These are phyloP conservation scores for Fraxinus albicans DNA, from an alignment of 305 asterid genomes.

Conservation along the genomic window DNA sequence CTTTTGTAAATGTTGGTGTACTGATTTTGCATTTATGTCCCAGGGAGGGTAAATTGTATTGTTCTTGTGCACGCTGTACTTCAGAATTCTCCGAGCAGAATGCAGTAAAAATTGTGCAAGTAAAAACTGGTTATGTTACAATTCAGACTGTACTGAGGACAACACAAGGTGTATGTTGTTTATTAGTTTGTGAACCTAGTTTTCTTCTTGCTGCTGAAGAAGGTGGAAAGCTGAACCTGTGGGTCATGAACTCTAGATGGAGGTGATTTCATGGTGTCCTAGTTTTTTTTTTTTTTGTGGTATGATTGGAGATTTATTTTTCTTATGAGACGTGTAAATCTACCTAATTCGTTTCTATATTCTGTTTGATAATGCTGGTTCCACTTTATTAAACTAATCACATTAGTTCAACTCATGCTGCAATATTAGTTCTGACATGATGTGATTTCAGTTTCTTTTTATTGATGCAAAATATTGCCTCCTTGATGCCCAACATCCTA, in stretches of 20 bases:
- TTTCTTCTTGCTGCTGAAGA: slow-evolving; percentile 80
- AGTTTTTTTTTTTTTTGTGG: not conserved
- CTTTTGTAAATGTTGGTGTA: slow-evolving; percentile 14
- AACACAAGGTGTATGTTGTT: slow-evolving; percentile 45
- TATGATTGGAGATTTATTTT: not conserved
- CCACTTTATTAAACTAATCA: not conserved
- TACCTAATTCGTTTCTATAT: not conserved
- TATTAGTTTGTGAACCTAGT: slow-evolving; percentile 76
- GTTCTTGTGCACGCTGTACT: slow-evolving; percentile 66
- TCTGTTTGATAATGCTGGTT: not conserved
- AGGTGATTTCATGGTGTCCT: slow-evolving; percentile 51
- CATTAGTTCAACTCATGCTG: not conserved
- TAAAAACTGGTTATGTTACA: slow-evolving; percentile 65
- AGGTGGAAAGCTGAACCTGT: slow-evolving; percentile 75
- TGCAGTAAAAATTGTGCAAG: slow-evolving; percentile 71
- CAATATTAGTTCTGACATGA: not conserved
- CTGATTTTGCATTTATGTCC: slow-evolving; percentile 26
- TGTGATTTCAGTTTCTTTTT: not conserved
- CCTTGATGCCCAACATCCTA: not conserved
- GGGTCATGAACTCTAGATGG: slow-evolving; percentile 88
- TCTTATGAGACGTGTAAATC: not conserved
- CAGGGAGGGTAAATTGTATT: slow-evolving; percentile 68
- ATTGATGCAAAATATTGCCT: not conserved
- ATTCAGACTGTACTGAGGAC: slow-evolving; percentile 60
- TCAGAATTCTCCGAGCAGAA: slow-evolving; percentile 53